phyloP scores from a whole-genome alignment of 2,329 filamentous ascomycete genomes.

The Escovopsis sp. region DNA sequence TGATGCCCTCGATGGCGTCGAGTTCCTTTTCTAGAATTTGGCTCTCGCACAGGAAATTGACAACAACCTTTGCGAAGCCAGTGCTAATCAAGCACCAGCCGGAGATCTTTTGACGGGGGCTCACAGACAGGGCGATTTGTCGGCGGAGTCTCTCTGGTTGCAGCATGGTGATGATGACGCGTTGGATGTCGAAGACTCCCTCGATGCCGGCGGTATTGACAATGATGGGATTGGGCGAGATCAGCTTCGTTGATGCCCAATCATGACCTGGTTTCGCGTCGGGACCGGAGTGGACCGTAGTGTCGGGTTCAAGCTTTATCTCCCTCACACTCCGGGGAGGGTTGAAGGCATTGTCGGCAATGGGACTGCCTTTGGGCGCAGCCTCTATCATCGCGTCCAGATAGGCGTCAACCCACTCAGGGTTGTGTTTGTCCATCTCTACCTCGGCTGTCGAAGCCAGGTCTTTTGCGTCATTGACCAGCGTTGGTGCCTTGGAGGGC shows the following conservation, averaged over 20 bases:
- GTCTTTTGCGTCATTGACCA: too few relatives aligned
- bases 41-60: conserved; percentile 3
- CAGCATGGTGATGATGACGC: conserved; percentile 4
- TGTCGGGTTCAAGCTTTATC: neutral
- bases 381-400: too few relatives aligned
- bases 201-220: conserved; percentile 7
- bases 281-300: too few relatives aligned
- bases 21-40: conserved; percentile 1
- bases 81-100: conserved; percentile 7
- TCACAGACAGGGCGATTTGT: conserved; percentile 3
- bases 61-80: conserved; percentile 1
- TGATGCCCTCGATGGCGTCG: neutral
- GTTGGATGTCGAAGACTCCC: conserved; percentile 6
- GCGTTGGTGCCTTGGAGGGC: too few relatives aligned
- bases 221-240: conserved; percentile 6
- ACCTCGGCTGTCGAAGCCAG: too few relatives aligned
- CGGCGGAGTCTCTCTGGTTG: conserved; percentile 2
- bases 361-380: too few relatives aligned
- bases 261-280: too few relatives aligned
- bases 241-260: neutral
- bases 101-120: conserved; percentile 3
- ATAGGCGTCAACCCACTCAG: too few relatives aligned
- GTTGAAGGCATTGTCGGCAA: too few relatives aligned
- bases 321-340: neutral
- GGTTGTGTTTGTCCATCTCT: too few relatives aligned